A percentile compares a stretch with the other conserved stretches of the same genome.
phyloP scores from a whole-genome alignment of 306 rosid genomes.

The Quercus ilex region DNA sequence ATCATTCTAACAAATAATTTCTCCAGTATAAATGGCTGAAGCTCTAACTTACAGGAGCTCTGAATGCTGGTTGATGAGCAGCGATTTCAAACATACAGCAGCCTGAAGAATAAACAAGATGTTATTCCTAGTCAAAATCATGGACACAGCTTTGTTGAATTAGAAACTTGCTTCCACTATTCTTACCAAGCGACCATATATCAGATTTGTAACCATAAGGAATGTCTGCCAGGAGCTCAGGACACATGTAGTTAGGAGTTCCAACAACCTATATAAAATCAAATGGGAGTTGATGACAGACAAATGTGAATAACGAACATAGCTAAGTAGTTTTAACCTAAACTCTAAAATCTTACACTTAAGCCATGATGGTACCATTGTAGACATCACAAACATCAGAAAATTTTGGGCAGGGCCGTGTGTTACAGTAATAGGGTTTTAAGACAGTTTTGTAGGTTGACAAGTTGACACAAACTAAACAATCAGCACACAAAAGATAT shows the following conservation, averaged over 20 bases:
- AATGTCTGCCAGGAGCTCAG: constrained; percentile 85
- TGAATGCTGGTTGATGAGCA: constrained; percentile 89
- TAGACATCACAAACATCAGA: constrained; percentile 14
- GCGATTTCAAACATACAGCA: constrained; percentile 95
- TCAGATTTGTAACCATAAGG: constrained; percentile 95
- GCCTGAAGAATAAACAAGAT: constrained; percentile 45
- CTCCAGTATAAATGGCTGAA: constrained; percentile 14
- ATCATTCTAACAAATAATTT: constrained; percentile 15
- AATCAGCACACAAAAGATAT: constrained; percentile 12
- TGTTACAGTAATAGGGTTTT: background rate
- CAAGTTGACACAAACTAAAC: background rate
- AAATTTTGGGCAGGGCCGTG: background rate
- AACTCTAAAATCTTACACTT: constrained; percentile 3
- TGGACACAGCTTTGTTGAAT: constrained; percentile 11
- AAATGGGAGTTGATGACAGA: constrained; percentile 13
- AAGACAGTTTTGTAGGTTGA: background rate
- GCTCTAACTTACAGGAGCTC: constrained; percentile 75
- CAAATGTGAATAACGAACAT: constrained; percentile 11
- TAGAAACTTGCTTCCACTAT: constrained; percentile 18
- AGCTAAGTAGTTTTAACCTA: constrained; percentile 17
- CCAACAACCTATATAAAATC: constrained; percentile 67
- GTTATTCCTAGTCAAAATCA: constrained; percentile 24
- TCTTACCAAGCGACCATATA: constrained; percentile 96
- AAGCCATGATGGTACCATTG: background rate
- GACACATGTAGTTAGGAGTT: constrained; percentile 87